Base-by-base conservation (phyloP, 257 asterid species). In the Avicennia marina region DNA sequence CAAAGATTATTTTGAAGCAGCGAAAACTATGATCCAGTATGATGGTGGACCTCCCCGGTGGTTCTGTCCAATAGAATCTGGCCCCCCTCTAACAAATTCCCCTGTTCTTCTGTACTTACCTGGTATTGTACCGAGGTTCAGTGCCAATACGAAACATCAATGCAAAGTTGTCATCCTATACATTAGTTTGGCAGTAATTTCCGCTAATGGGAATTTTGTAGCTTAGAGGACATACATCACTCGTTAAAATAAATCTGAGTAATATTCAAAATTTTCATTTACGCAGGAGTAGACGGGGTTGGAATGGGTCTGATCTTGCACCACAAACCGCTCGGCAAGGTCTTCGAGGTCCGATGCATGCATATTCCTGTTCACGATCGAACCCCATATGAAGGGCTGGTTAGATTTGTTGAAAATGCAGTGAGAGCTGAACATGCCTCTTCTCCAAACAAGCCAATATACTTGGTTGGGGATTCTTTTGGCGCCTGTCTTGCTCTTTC, bases 401-500 rank as follows among this genome's bases (percentile, higher is more conserved):
- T 77, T 47, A 65, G 64, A 27, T 70, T 82, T 57, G 79, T 77
- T 1, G 78, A 66, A 29, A 40, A 65, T 18, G 63, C 71, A 9
- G 78, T 72, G 22, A 57, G 54, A 53, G 68, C 38, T 2, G 81
- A 82, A 55, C 66, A 75, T 56, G 64, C 71, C 11, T 67, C 66
- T 0, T 51, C 17, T 25, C 72, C 80, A 19, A 60, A 63, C 43
- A 77, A 11, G 75, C 90, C 90, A n/a, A 65, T 79, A 36, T 82
- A 74, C 63, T 53, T 82, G 63, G 65, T 82, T 18, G 90, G 75
- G 10, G 87, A 82, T 10, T 82, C 90, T 0, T 60, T 82, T 20
- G 90, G 87, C 43, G 87, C 68, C 19, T 82, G 84, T 49, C 73
- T 82, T 36, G 90, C 87, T 34, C 81, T 82, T 4, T 77, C 90